Percentiles rank a stretch among this genome's conserved stretches.
phyloP scores from a whole-genome alignment of 2,329 filamentous ascomycete genomes.

The Eutypa lata region DNA sequence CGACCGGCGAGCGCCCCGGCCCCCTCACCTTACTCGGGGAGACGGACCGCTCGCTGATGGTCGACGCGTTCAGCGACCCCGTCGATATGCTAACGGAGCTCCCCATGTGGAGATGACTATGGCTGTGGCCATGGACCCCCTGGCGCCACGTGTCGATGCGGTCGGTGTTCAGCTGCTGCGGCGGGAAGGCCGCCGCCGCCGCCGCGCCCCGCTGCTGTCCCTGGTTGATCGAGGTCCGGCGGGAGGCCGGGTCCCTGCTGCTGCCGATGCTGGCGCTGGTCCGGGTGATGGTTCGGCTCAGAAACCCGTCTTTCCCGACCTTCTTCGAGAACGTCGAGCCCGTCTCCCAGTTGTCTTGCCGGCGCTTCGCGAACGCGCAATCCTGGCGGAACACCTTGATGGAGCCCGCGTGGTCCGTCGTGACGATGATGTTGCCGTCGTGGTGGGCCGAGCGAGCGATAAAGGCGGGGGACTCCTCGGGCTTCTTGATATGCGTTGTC shows the following conservation, averaged over 20 bases:
- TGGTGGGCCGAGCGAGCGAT: conserved; percentile 71
- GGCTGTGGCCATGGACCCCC: conserved; percentile 45
- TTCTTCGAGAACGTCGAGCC: conserved; percentile 72
- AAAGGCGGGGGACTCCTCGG: conserved; percentile 73
- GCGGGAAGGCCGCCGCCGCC: conserved; percentile 18
- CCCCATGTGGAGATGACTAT: conserved; percentile 28
- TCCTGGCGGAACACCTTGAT: conserved; percentile 97
- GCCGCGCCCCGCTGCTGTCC: conserved; percentile 22
- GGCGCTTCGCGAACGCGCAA: conserved; percentile 78
- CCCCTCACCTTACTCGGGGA: conserved; percentile 55
- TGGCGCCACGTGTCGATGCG: conserved; percentile 88
- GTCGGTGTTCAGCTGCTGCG: conserved; percentile 57
- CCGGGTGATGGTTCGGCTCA: conserved; percentile 52
- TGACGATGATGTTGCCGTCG: conserved; percentile 87
- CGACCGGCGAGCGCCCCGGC: conserved; percentile 30
- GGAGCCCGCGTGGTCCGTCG: conserved; percentile 79
- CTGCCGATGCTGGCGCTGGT: conserved; percentile 43
- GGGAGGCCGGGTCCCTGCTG: conserved; percentile 41
- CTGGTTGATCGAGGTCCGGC: conserved; percentile 51
- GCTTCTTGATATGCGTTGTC: conserved; percentile 36
- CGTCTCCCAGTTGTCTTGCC: conserved; percentile 70
- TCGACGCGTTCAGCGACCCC: conserved; percentile 29
- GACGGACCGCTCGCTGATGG: conserved; percentile 51
- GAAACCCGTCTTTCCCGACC: conserved; percentile 56
- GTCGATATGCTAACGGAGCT: conserved; percentile 24